Conservation (phyloP, 768 basidiomycete genomes). For the Scleroderma bovista region DNA sequence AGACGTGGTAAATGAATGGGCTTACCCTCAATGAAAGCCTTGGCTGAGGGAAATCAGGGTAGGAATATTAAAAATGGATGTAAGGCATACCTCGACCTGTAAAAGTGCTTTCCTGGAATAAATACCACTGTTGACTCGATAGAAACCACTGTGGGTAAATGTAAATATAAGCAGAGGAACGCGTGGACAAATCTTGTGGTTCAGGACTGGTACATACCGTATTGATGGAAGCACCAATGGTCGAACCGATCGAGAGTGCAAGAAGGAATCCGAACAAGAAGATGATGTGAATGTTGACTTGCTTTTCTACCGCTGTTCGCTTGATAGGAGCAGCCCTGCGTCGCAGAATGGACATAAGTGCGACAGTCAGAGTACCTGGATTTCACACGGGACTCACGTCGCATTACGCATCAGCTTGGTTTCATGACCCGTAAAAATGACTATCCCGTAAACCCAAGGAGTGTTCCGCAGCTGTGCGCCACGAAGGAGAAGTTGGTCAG, state of each 20-base stretch:
- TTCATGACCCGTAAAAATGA: slow-evolving; percentile 95
- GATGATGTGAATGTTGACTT: slow-evolving; percentile 94
- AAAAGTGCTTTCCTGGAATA: slow-evolving; percentile 58
- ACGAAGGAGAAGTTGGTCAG: slow-evolving; percentile 89
- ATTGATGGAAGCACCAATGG: slow-evolving; percentile 87
- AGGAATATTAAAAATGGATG: background rate
- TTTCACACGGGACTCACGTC: slow-evolving; percentile 54
- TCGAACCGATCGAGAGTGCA: slow-evolving; percentile 83
- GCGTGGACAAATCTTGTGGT: background rate
- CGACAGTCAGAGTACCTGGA: background rate
- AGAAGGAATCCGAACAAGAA: slow-evolving; percentile 89
- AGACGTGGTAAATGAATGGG: background rate
- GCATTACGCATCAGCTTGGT: slow-evolving; percentile 98
- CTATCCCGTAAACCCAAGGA: slow-evolving; percentile 91
- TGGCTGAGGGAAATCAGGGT: slow-evolving; percentile 39
- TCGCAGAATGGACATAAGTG: background rate
- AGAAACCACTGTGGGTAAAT: slow-evolving; percentile 66
- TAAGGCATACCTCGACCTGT: slow-evolving; percentile 52
- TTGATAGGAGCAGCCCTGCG: slow-evolving; percentile 91
- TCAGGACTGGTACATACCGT: slow-evolving; percentile 38
- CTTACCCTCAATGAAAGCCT: slow-evolving; percentile 79
- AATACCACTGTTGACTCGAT: slow-evolving; percentile 85
- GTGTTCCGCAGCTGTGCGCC: slow-evolving; percentile 97
- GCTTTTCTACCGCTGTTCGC: slow-evolving; percentile 89
- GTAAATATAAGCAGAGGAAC: background rate